Evolutionary conservation across 2,329 filamentous ascomycete species (phyloP), one percentile per base, ranked within the genome.

Genomic region (Aspergillus ochraceoroseus): DNA sequence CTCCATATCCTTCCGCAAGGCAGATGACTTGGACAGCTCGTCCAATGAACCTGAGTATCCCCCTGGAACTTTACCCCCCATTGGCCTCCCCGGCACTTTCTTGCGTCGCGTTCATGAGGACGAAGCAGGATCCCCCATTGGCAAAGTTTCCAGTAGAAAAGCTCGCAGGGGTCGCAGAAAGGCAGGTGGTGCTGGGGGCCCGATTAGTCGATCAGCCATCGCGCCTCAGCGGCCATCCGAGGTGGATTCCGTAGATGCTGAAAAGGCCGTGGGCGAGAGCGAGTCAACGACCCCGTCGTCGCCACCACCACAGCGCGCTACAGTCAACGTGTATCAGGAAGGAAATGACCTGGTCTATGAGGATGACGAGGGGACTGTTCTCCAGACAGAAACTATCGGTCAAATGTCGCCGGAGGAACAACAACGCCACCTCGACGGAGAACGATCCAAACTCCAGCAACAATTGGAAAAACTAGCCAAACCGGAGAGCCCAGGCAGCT

Each of bases 201-300:
- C 88, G 2, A 83, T 96, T 52, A 85, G 79, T 46, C 82, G 94
- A 57, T 95, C 90, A 23, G 92, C 92, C 15, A 95, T 96, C 53
- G 82, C 78, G 50, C 92, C 92, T 23, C 66, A 69, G 32, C 65
- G 55, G 46, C 60, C 56, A 42, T 51, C 54, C 3, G 72, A 61
- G 59, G 11, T 55, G 65, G 37, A 57, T 23, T 51, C 41, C 23
- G 52, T 36, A 5, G 55, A 55, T 5, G 52, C 51, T 12, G 46
- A 48, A 12, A 54, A 48, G 40, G 48, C 55, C 15, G 49, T 56
- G 28, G 37, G 39, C 3, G 58, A 41, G 15, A 25, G 17, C 5
- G 38, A 22, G 7, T 30, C 38, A 2, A 31, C 27, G 11, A 31
- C 36, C 4, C 36, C 36, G 13, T 38, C 36, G 9, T 28, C 36